Conservation (phyloP, 257 asterid genomes). For the Solanum sitiens region DNA sequence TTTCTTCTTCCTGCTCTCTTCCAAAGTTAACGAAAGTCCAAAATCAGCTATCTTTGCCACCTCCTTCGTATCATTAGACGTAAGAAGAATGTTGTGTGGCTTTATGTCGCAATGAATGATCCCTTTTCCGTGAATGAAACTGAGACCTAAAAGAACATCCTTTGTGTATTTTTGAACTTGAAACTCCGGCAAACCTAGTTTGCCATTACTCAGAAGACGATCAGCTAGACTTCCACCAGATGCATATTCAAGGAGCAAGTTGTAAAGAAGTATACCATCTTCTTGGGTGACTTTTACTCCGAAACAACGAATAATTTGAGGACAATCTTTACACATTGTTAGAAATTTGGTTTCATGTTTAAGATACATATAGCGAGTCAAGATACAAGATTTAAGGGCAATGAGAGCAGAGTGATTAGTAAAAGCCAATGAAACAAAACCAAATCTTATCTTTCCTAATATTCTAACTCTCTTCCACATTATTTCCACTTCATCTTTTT, state of each 20-base stretch:
- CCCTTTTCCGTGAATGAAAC: neutral
- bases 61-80: neutral
- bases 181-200: neutral
- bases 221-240: neutral
- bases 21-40: neutral
- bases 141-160: neutral
- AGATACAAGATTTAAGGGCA: neutral
- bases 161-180: neutral
- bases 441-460: neutral
- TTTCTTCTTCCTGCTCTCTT: neutral
- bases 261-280: neutral
- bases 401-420: neutral
- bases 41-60: neutral
- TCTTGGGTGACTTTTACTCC: neutral
- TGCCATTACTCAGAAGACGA: neutral
- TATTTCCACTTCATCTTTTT: neutral
- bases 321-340: neutral
- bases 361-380: neutral
- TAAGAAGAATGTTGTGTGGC: neutral
- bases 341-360: neutral
- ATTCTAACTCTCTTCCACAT: neutral
- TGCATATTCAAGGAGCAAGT: neutral
- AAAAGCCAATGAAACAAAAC: neutral
- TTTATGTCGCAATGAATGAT: neutral
- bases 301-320: neutral